Evolutionary conservation across 192 early-diverging fungal genomes (phyloP).

Genomic region (Coemansia biformis): DNA sequence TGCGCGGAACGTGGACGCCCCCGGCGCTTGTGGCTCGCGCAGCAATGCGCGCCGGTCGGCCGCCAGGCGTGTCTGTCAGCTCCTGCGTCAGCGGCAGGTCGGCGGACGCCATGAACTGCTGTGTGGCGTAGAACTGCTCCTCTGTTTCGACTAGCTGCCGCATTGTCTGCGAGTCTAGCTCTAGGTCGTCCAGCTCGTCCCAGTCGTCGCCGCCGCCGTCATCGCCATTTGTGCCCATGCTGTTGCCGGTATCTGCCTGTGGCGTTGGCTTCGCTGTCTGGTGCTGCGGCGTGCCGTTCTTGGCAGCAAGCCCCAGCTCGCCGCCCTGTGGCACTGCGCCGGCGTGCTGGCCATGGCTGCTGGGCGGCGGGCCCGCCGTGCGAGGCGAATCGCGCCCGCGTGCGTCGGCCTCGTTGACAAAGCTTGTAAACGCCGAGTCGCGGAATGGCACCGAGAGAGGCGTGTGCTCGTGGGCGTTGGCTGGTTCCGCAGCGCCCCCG

Average conservation of each 20-base stretch:
- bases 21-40: conserved; percentile 9
- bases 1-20: conserved; percentile 1
- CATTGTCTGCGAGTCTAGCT: conserved; percentile 43
- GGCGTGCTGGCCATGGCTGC: background rate
- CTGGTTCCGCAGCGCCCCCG: conserved; percentile 12
- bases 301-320: too few relatives aligned
- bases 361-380: background rate
- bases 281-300: background rate
- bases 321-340: too few relatives aligned
- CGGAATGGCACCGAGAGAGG: conserved; percentile 29
- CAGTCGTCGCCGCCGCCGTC: conserved; percentile 14
- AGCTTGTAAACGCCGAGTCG: conserved; percentile 20
- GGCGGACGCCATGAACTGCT: conserved; percentile 19
- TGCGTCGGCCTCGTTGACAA: conserved; percentile 18
- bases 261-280: background rate
- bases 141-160: conserved; percentile 37
- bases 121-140: conserved; percentile 40
- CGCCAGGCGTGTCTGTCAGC: conserved; percentile 15
- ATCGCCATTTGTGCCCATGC: conserved; percentile 6
- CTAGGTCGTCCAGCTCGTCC: conserved; percentile 25
- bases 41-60: background rate
- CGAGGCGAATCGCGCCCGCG: conserved; percentile 6
- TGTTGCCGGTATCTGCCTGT: conserved; percentile 1
- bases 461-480: conserved; percentile 2
- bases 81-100: conserved; percentile 30